Base-by-base conservation (phyloP, 2,329 filamentous ascomycete species). In the Penicillium palitans region DNA sequence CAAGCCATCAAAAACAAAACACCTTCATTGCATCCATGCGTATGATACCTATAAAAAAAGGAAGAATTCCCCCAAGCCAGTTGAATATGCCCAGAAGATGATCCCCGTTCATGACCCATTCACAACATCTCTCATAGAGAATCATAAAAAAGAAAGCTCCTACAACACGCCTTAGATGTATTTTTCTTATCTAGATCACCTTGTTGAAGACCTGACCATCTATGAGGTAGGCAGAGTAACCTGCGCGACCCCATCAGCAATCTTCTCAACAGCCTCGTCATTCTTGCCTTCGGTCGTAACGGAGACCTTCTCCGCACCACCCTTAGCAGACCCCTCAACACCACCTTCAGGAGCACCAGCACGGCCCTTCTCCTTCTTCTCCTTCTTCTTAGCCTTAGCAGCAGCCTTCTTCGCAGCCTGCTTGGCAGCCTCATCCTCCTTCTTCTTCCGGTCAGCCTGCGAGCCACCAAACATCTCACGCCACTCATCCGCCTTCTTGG, bases 401-500 rank as follows among this genome's bases (percentile, higher is more conserved):
- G 70, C 73, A 15, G 70, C 69, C 62, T 75, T 76, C 69, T 76
- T 75, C 2, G 75, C 74, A 2, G 72, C 70, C 13, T 53, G 45
- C 59, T 78, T 79, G 54, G 62, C 75, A 13, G 80, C 80, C 25
- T 75, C 73, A 35, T 75, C 89, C 65, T 90, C 87, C 68, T 89
- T 89, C 69, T 88, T 88, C 41, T 87, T 80, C 62, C 90, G 86
- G 66, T 88, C 81, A 37, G 83, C 81, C 69, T 87, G 85, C 21
- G 83, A 84, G 7, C 87, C 87, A 51, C 87, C 87, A 67, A 87
- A 96, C 66, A 84, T 83, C 62, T 89, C 85, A 58, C 89, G 87
- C 92, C 92, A 96, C 73, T 93, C 89, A 52, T 89, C 85, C 47
- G 90, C 87, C 79, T 93, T 93, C 74, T 90, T 87, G 10, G 88